These are phyloP conservation scores for Cercospora zeae-maydis DNA, from an alignment of 2,329 filamentous ascomycete species.

Conservation along the genomic window DNA sequence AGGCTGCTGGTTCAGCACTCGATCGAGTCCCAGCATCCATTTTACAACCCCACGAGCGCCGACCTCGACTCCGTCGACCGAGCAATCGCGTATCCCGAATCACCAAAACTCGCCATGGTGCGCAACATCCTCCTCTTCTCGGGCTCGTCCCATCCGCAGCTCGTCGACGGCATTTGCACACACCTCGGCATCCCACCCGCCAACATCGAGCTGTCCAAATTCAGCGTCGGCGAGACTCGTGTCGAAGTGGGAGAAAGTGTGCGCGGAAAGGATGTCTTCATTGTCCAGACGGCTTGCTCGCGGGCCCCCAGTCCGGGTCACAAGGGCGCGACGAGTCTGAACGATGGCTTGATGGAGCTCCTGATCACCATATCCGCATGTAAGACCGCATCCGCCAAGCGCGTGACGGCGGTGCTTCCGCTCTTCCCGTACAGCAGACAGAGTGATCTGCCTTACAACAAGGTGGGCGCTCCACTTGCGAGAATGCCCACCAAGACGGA, in stretches of 20 bases:
- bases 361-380: constrained; percentile 98
- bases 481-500: constrained; percentile 60
- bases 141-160: constrained; percentile 84
- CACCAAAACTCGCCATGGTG: constrained; percentile 60
- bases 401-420: constrained; percentile 89
- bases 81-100: background rate
- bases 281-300: constrained; percentile 69
- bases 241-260: constrained; percentile 97
- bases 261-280: constrained; percentile 97
- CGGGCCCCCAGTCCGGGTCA: constrained; percentile 9
- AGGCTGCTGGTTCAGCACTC: background rate
- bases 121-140: constrained; percentile 92
- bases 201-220: constrained; percentile 82
- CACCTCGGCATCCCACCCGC: constrained; percentile 83
- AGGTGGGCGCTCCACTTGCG: constrained; percentile 80
- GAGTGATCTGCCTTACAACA: constrained; percentile 95
- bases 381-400: constrained; percentile 86
- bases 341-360: constrained; percentile 93
- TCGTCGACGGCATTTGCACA: constrained; percentile 82
- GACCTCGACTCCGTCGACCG: background rate
- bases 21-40: background rate
- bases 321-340: constrained; percentile 40
- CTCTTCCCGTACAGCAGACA: constrained; percentile 96
- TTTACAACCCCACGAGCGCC: background rate
- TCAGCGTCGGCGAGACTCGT: constrained; percentile 89